A percentile compares a stretch with the other conserved stretches of the same genome.
phyloP scores from a whole-genome alignment of 2,329 filamentous ascomycete species.

The Arthrobotrys megalospora region DNA sequence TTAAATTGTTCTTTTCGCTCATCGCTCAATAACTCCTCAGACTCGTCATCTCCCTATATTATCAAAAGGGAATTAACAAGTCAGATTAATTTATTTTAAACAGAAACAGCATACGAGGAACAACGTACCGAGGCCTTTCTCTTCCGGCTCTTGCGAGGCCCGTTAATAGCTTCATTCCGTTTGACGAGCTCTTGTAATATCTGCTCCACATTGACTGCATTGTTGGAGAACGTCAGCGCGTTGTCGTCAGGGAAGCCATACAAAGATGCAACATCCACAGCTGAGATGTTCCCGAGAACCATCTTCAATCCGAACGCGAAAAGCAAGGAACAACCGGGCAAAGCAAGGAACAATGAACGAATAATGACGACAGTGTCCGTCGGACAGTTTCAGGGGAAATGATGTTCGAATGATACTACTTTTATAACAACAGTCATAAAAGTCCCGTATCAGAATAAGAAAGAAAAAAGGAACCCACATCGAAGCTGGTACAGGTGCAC shows the following conservation, averaged over 20 bases:
- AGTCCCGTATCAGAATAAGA: slow-evolving; percentile 23
- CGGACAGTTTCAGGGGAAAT: slow-evolving; percentile 37
- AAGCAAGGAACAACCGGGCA: slow-evolving; percentile 14
- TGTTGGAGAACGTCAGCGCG: slow-evolving; percentile 53
- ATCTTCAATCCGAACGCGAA: slow-evolving; percentile 29
- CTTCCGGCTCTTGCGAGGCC: slow-evolving; percentile 53
- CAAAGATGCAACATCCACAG: slow-evolving; percentile 41
- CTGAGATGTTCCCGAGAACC: slow-evolving; percentile 33
- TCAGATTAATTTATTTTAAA: slow-evolving; percentile 7
- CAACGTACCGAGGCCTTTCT: slow-evolving; percentile 56
- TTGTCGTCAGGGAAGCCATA: slow-evolving; percentile 48
- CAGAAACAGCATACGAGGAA: neutral
- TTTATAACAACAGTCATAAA: slow-evolving; percentile 34
- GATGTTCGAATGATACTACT: slow-evolving; percentile 36
- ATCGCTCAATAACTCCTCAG: slow-evolving; percentile 45
- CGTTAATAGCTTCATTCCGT: slow-evolving; percentile 58
- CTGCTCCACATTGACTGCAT: slow-evolving; percentile 60
- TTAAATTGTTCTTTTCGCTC: slow-evolving; percentile 57
- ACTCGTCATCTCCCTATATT: slow-evolving; percentile 33
- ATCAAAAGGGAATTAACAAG: slow-evolving; percentile 1
- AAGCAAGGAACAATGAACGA: slow-evolving; percentile 11
- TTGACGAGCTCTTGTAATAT: slow-evolving; percentile 61
- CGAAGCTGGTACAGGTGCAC: slow-evolving; percentile 61
- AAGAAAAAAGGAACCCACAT: slow-evolving; percentile 60
- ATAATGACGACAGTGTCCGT: slow-evolving; percentile 32